Evolutionary conservation across 345 rosid species (phyloP).

Genomic region (Populus deltoides): DNA sequence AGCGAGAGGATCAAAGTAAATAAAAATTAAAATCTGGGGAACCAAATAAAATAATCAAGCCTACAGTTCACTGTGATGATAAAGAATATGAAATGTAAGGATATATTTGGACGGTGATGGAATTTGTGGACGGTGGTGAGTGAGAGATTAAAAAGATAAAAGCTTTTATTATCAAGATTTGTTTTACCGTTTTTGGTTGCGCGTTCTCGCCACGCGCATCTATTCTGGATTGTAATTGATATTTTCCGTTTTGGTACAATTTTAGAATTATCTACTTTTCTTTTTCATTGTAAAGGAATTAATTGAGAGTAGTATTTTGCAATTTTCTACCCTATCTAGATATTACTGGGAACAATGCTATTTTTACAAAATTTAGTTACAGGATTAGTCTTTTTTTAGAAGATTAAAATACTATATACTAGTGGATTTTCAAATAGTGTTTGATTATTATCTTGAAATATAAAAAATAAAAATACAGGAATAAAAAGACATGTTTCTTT

Average conservation of each 20-base stretch:
- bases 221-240: not conserved
- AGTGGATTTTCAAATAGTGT: no score
- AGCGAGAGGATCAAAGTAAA: not conserved
- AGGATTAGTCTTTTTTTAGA: not conserved
- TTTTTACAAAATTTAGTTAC: not conserved
- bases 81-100: not conserved
- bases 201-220: not conserved
- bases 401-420: not conserved
- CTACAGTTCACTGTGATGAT: not conserved
- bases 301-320: not conserved
- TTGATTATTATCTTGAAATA: no score
- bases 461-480: no score
- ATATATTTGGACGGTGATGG: not conserved
- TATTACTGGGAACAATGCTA: not conserved
- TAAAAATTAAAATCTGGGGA: not conserved
- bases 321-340: not conserved
- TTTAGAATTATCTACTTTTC: not conserved
- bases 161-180: not conserved
- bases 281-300: not conserved
- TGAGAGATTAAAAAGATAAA: not conserved
- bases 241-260: not conserved
- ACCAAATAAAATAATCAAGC: not conserved
- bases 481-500: no score
- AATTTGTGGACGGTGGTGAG: not conserved
- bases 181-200: conserved; percentile 3